phyloP scores from a whole-genome alignment of 768 basidiomycete species.

The Boletus bicolor region DNA sequence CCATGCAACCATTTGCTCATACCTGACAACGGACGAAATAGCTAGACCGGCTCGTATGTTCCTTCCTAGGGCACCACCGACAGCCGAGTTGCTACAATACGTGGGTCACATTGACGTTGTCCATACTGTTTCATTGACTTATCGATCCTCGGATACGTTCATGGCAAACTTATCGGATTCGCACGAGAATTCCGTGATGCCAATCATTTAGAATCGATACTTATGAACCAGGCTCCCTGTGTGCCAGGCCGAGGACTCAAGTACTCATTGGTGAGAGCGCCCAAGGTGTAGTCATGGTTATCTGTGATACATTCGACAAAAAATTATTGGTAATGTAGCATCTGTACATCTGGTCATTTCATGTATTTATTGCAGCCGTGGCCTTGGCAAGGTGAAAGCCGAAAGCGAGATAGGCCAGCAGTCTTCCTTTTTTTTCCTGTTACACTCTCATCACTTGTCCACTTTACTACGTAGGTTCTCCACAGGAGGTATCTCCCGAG shows the following conservation, averaged over 20 bases:
- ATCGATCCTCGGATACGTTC: background rate
- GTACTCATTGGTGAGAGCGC: background rate
- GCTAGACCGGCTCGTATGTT: background rate
- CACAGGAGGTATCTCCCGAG: background rate
- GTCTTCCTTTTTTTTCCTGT: too few species aligned
- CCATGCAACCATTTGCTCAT: background rate
- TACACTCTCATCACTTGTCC: background rate
- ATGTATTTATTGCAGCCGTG: slow-evolving; percentile 3
- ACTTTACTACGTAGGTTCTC: background rate
- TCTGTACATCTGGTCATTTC: background rate
- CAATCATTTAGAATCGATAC: background rate
- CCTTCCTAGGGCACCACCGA: background rate
- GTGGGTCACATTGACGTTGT: background rate
- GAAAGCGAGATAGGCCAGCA: background rate
- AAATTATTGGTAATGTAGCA: background rate
- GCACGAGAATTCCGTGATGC: too few species aligned
- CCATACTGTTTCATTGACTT: background rate
- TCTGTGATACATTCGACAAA: slow-evolving; percentile 7
- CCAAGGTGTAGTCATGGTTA: slow-evolving; percentile 18
- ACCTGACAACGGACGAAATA: slow-evolving; percentile 17
- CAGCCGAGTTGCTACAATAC: background rate
- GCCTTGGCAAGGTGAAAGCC: background rate
- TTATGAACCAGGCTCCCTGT: too few species aligned
- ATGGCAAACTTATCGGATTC: background rate
- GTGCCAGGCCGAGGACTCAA: background rate